Conservation (phyloP, 164 flowering plant species). For the Dillenia suffruticosa region DNA sequence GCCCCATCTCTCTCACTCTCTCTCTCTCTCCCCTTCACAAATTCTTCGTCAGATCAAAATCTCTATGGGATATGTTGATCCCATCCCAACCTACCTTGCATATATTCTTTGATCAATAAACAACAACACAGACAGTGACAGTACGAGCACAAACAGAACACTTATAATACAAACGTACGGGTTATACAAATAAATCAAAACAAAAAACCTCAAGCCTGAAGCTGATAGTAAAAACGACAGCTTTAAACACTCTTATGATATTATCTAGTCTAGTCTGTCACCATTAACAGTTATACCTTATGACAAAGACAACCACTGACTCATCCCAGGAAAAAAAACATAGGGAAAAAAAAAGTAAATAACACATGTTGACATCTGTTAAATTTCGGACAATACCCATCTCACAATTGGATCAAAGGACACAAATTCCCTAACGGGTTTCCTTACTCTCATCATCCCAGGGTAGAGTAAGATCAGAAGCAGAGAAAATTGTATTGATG, state of each 20-base stretch:
- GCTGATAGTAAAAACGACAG: constrained; percentile 22
- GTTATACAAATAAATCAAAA: no score
- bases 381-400: no score
- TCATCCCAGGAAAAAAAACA: neutral
- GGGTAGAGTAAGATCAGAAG: constrained; percentile 30
- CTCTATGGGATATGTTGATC: no score
- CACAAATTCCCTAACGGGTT: constrained; percentile 12
- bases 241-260: constrained; percentile 9
- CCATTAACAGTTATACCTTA: neutral
- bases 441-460: constrained; percentile 38
- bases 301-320: neutral
- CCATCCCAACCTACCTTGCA: no score
- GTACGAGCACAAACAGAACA: no score
- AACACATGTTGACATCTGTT: neutral
- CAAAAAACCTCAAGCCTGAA: constrained; percentile 9
- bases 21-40: no score
- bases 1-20: constrained; percentile 1
- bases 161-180: no score
- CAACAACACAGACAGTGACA: no score
- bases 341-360: neutral
- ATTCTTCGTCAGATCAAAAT: no score
- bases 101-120: no score
- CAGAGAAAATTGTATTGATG: constrained; percentile 29
- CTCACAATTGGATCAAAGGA: no score
- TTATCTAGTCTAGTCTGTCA: neutral